Base-by-base conservation (phyloP, 352 stramenopile genomes). In the Phytophthora macrochlamydospora region DNA sequence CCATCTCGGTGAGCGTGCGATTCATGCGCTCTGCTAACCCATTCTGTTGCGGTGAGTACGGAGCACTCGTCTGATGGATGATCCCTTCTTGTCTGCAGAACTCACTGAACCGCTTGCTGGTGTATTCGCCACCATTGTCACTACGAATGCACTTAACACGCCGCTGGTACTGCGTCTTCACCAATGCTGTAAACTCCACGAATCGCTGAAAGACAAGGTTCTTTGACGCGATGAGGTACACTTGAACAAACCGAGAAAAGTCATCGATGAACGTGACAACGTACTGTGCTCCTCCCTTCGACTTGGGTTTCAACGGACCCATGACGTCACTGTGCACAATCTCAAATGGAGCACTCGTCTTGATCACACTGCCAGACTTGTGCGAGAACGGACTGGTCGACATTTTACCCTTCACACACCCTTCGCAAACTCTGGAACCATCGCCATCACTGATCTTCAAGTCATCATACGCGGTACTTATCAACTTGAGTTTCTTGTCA, bases 241-340 rank as follows among this genome's bases (percentile, higher is more conserved):
- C 38, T 4, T 52, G n/a, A 3, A 65, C 52, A 31, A 59, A 71
- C 14, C 59, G 37, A 3, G 48, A 52, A 40, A 46, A 56, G 30
- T 77, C 57, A 44, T 74, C 59, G 5, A 67, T 61, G 35, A 77
- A 73, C 1, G 54, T 59, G 3, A 77, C 30, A 1, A 77, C 38
- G 37, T 62, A 73, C n/a, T 43, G 44, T 9, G 51, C 59, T 35
- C 48, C 62, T 4, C 62, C 62, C 30, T 40, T 56, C 33, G 56
- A 68, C 42, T 67, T 58, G 9, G 60, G 43, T 30, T 56, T 35
- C 18, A 69, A 48, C 9, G 62, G 62, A 45, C 67, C 67, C 48
- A 69, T 68, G 2, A 64, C 28, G 51, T 75, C 60, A 30, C 33
- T 69, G 44, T 75, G 55, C 4, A 66, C 44, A 3, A 67, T 43